phyloP scores from a whole-genome alignment of 768 basidiomycete genomes.

The Leccinum sublutescens region DNA sequence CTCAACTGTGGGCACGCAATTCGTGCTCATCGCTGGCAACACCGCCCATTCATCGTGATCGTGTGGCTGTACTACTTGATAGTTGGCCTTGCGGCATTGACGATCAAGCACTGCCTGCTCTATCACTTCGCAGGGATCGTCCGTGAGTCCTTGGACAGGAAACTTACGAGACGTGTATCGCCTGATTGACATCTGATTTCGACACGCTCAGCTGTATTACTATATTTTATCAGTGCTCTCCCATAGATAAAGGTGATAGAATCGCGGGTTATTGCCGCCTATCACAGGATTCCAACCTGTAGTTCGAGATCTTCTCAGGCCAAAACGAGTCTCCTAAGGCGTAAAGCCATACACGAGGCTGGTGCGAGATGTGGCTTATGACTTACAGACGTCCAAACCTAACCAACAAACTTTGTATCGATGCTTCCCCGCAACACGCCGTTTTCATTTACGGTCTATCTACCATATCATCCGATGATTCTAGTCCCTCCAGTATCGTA shows the following conservation, averaged over 20 bases:
- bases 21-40: not conserved
- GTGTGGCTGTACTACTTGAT: not conserved
- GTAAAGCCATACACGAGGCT: constrained; percentile 21
- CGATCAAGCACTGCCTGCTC: constrained; percentile 10
- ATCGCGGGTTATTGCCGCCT: constrained; percentile 10
- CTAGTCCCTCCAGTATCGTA: constrained; percentile 9
- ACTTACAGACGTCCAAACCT: constrained; percentile 11
- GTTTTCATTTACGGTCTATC: constrained; percentile 23
- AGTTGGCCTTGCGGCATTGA: constrained; percentile 11
- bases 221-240: constrained; percentile 12
- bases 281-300: not conserved
- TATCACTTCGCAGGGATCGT: constrained; percentile 12
- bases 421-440: constrained; percentile 29
- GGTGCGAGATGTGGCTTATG: constrained; percentile 5
- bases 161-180: constrained; percentile 14
- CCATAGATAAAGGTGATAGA: constrained; percentile 20
- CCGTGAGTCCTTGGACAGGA: not conserved
- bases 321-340: constrained; percentile 12
- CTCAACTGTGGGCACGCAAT: not conserved
- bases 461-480: constrained; percentile 6
- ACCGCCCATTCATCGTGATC: not conserved
- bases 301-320: not conserved
- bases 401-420: constrained; percentile 15
- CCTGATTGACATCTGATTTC: not conserved
- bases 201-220: not conserved